These are phyloP conservation scores for Thamnidium elegans DNA, from an alignment of 192 early-diverging fungal species.

Conservation along the genomic window DNA sequence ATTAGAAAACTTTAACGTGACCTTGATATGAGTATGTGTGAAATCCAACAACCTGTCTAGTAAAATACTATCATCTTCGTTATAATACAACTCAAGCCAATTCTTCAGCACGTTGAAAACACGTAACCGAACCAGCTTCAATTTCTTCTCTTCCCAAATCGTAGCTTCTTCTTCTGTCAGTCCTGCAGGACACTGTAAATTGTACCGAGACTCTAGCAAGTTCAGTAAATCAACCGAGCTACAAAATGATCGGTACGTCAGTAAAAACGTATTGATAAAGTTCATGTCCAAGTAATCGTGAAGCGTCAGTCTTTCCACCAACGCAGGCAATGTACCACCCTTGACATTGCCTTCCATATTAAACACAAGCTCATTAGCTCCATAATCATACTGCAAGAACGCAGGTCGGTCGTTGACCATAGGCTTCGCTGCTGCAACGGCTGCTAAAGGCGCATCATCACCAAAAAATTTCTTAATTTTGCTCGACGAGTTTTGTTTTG, in stretches of 20 bases:
- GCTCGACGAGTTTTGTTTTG: background rate
- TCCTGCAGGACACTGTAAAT: conserved; percentile 63
- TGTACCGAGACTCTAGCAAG: conserved; percentile 73
- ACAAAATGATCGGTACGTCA: conserved; percentile 90
- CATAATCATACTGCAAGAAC: conserved; percentile 70
- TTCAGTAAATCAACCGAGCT: conserved; percentile 74
- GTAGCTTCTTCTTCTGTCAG: conserved; percentile 63
- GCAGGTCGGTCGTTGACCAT: conserved; percentile 43
- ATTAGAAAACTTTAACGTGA: conserved; percentile 25
- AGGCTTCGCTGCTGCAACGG: conserved; percentile 6
- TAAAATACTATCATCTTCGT: conserved; percentile 65
- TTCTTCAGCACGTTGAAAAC: conserved; percentile 91
- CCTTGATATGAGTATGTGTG: conserved; percentile 21
- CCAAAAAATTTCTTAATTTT: conserved; percentile 66
- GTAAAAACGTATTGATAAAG: conserved; percentile 82
- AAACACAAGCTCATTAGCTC: conserved; percentile 62
- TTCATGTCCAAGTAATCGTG: conserved; percentile 67
- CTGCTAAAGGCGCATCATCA: conserved; percentile 38
- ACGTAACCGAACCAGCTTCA: conserved; percentile 81
- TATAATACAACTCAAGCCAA: conserved; percentile 88
- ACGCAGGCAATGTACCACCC: conserved; percentile 75
- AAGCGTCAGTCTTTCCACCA: conserved; percentile 77
- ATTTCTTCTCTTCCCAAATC: conserved; percentile 83
- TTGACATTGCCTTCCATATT: conserved; percentile 78
- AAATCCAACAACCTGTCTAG: conserved; percentile 22